Base-by-base conservation (phyloP, 1,284 basidiomycete species). In the Pascua guehoae region DNA sequence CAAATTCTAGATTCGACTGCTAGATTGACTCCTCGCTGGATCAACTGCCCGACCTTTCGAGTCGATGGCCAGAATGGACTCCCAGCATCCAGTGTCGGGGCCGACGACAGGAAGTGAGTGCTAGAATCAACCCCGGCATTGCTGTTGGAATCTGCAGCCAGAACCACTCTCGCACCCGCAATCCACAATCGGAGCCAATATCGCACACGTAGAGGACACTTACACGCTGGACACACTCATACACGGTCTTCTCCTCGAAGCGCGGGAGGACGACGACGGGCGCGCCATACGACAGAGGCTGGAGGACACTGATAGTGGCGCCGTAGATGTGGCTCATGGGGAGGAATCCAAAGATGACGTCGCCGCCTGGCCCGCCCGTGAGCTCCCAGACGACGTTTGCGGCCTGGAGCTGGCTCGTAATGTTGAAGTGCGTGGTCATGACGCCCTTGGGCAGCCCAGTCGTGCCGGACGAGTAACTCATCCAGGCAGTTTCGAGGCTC, bases 391-490 rank as follows among this genome's bases (percentile, higher is more conserved):
- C 42, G 32, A 51, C 24, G 49, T 53, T 56, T 37, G 50, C 16
- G 4, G 55, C 56, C 57, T 63, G 61, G n/a, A 63, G 52, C 56
- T 74, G 71, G 52, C 58, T 77, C 0, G 79, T 82, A 43, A 87
- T 70, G 62, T 89, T 88, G 58, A 80, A 79, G 71, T 88, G 86
- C 1, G 84, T 86, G 0, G 86, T 86, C 65, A 75, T 72, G 32
- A 78, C 76, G 39, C 77, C 77, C 61, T 77, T 77, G 17, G 69
- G 70, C 14, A 69, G 50, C 0, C 77, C 77, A 1, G 76, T 77
- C 4, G 85, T 88, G 8, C 86, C 85, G 57, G 84, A 86, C n/a
- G 79, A 81, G 67, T 88, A 88, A 62, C 86, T 88, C 37, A 88
- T 71, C 65, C 57, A 63, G 1, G 57, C 55, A 18, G 55, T 50